Evolutionary conservation across 768 basidiomycete genomes (phyloP).

Genomic region (Daedalea quercina): DNA sequence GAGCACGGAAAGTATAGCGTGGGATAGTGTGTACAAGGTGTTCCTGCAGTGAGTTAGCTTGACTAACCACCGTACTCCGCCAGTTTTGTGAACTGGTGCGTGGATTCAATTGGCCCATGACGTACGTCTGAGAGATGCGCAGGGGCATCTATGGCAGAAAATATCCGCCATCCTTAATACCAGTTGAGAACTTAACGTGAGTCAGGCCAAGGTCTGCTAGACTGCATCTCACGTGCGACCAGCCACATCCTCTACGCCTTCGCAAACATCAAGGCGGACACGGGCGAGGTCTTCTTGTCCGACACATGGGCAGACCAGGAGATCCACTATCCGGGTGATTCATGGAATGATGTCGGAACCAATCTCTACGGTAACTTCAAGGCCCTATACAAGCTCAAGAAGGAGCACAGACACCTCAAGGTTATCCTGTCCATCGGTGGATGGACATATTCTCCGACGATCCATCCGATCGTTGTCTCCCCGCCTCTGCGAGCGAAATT

Average conservation of each 20-base stretch:
- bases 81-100: slow-evolving; percentile 76
- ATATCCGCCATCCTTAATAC: slow-evolving; percentile 82
- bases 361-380: slow-evolving; percentile 97
- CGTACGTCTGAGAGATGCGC: slow-evolving; percentile 1
- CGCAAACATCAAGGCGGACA: slow-evolving; percentile 77
- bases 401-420: slow-evolving; percentile 74
- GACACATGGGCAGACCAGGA: slow-evolving; percentile 96
- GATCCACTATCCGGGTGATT: slow-evolving; percentile 93
- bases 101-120: background rate
- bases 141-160: slow-evolving; percentile 97
- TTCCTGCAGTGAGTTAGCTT: background rate
- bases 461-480: slow-evolving; percentile 75
- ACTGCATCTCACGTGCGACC: background rate
- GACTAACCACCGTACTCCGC: slow-evolving; percentile 5
- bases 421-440: slow-evolving; percentile 88
- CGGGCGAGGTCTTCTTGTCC: slow-evolving; percentile 83
- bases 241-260: slow-evolving; percentile 93
- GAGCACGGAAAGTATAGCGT: slow-evolving; percentile 62
- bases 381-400: slow-evolving; percentile 87
- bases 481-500: slow-evolving; percentile 63
- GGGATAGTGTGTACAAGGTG: slow-evolving; percentile 57
- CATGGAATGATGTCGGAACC: slow-evolving; percentile 86
- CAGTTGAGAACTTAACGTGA: slow-evolving; percentile 79
- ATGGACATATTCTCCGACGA: slow-evolving; percentile 87
- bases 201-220: slow-evolving; percentile 19